phyloP scores from a whole-genome alignment of 345 rosid species.

The Salix exigua region DNA sequence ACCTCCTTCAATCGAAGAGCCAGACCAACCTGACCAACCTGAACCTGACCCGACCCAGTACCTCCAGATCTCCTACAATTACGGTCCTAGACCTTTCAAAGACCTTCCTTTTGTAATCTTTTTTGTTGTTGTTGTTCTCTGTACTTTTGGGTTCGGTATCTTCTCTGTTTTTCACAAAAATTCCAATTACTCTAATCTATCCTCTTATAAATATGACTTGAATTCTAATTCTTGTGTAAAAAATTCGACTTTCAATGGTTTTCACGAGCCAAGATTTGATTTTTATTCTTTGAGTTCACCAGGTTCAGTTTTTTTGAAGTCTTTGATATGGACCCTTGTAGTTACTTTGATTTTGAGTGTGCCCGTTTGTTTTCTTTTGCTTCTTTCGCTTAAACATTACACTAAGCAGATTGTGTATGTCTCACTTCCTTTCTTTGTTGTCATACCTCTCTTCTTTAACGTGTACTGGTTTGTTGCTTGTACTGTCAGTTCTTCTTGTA shows the following conservation, averaged over 20 bases:
- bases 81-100: conserved; percentile 69
- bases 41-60: conserved; percentile 67
- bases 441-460: conserved; percentile 65
- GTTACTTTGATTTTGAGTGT: conserved; percentile 59
- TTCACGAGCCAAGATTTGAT: not conserved
- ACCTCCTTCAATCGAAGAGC: conserved; percentile 38
- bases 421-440: conserved; percentile 68
- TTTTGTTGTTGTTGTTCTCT: conserved; percentile 52
- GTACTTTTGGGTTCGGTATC: conserved; percentile 74
- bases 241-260: not conserved
- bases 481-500: conserved; percentile 63
- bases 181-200: conserved; percentile 37
- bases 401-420: conserved; percentile 78
- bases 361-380: conserved; percentile 63
- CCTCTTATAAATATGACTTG: conserved; percentile 55
- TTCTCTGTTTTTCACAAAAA: conserved; percentile 64
- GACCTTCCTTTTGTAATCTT: conserved; percentile 71
- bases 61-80: conserved; percentile 82
- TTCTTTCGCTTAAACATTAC: conserved; percentile 71
- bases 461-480: conserved; percentile 93
- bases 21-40: conserved; percentile 27
- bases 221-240: conserved; percentile 55
- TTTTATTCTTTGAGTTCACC: conserved; percentile 18
- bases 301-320: conserved; percentile 31
- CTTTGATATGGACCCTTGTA: conserved; percentile 66